A percentile compares a stretch with the other conserved stretches of the same genome.
Evolutionary conservation across 108 stramenopile genomes (phyloP).

Genomic region (Epithemia pelagica): DNA sequence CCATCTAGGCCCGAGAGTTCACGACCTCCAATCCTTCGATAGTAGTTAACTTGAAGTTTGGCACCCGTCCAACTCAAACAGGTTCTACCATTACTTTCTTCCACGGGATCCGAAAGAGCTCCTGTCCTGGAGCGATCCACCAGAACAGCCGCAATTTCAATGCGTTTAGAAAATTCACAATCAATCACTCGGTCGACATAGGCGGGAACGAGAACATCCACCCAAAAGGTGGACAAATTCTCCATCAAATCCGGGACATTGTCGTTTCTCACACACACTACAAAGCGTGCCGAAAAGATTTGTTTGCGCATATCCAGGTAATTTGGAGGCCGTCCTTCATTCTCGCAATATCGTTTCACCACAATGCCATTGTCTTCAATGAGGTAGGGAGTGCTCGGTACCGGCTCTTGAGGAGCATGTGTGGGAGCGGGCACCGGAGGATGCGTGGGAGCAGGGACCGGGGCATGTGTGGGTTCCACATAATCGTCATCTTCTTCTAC

Average conservation of each 20-base stretch:
- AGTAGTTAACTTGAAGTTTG: neutral
- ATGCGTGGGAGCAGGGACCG: neutral
- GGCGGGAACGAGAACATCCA: neutral
- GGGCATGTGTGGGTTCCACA: no score
- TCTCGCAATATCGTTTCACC: neutral
- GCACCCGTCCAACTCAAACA: neutral
- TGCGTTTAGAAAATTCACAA: neutral
- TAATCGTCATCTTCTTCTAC: neutral
- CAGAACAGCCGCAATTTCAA: neutral
- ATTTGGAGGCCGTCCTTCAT: neutral
- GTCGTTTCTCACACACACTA: neutral
- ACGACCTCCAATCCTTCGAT: neutral
- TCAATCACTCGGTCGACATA: neutral
- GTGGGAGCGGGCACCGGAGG: neutral
- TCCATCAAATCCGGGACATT: neutral
- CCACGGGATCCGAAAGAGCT: neutral
- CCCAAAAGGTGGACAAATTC: neutral
- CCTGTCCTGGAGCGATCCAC: neutral
- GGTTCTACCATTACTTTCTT: neutral
- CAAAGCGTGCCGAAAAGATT: neutral
- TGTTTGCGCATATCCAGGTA: neutral
- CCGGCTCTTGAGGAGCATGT: neutral
- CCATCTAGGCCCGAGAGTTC: neutral
- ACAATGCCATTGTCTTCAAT: neutral
- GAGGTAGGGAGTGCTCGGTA: no score